Evolutionary conservation across 1,139 yeast species (phyloP).

Genomic region (Geotrichum phurueaensis): DNA sequence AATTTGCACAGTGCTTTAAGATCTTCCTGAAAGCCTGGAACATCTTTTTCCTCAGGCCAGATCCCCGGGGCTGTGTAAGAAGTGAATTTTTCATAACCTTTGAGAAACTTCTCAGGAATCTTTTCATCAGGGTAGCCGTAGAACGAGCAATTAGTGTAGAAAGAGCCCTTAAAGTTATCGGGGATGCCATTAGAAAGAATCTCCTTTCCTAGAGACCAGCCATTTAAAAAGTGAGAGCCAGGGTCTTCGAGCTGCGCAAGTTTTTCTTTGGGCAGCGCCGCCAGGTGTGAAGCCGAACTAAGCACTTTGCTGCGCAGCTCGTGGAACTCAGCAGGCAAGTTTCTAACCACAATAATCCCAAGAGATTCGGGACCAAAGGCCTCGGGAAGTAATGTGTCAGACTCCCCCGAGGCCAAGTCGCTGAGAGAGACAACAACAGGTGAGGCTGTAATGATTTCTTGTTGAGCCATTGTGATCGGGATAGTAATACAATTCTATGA

Average conservation of each 20-base stretch:
- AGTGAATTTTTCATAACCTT: slow-evolving; percentile 36
- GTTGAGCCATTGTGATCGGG: not conserved
- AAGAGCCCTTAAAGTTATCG: slow-evolving; percentile 54
- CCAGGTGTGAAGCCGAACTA: slow-evolving; percentile 43
- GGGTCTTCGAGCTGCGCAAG: slow-evolving; percentile 43
- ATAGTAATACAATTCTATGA: not conserved
- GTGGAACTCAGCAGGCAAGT: slow-evolving; percentile 40
- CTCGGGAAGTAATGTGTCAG: slow-evolving; percentile 34
- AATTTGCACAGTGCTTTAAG: slow-evolving; percentile 38
- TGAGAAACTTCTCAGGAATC: slow-evolving; percentile 39
- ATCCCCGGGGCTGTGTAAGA: slow-evolving; percentile 48
- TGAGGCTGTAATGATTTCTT: not conserved
- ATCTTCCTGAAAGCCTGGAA: slow-evolving; percentile 29
- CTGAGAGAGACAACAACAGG: slow-evolving; percentile 35
- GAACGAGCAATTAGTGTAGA: slow-evolving; percentile 55
- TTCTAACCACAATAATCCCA: slow-evolving; percentile 47
- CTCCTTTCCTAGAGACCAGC: slow-evolving; percentile 65
- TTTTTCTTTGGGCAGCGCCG: slow-evolving; percentile 38
- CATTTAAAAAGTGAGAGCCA: slow-evolving; percentile 49
- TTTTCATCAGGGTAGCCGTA: slow-evolving; percentile 42
- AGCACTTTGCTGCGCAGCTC: slow-evolving; percentile 44
- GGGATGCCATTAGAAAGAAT: slow-evolving; percentile 40
- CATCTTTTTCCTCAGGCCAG: slow-evolving; percentile 45
- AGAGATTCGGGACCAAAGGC: slow-evolving; percentile 58
- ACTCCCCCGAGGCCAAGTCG: slow-evolving; percentile 38